Conservation (phyloP, 2,329 filamentous ascomycete genomes). For the Sclerotinia trifoliorum region DNA sequence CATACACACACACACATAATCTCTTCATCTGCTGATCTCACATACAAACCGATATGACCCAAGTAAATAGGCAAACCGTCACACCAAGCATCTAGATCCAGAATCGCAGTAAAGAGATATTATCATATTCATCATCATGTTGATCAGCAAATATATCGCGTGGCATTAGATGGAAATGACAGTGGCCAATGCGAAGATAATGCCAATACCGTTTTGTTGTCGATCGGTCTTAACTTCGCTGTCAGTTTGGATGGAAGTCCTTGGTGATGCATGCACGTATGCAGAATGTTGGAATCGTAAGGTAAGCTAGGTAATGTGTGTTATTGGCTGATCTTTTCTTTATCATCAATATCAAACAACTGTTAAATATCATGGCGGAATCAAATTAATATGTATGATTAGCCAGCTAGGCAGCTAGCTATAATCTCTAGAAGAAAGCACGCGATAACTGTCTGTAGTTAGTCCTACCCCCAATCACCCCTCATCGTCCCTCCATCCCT, state of each 20-base stretch:
- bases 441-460: background rate
- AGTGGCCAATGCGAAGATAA: background rate
- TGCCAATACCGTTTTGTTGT: background rate
- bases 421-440: background rate
- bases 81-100: background rate
- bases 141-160: background rate
- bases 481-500: background rate
- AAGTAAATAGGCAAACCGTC: no score
- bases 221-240: background rate
- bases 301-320: background rate
- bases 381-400: no score
- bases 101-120: background rate
- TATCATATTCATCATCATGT: slow-evolving; percentile 6
- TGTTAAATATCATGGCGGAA: no score
- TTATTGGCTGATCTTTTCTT: background rate
- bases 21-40: background rate
- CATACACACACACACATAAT: background rate
- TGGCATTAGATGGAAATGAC: background rate
- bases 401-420: no score
- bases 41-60: background rate
- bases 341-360: no score
- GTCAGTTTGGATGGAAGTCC: background rate
- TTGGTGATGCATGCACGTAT: no score
- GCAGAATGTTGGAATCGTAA: background rate
- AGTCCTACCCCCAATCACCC: background rate